Percentiles rank a stretch among this genome's conserved stretches.
phyloP scores from a whole-genome alignment of 768 basidiomycete genomes.

The Arthromyces matolae region DNA sequence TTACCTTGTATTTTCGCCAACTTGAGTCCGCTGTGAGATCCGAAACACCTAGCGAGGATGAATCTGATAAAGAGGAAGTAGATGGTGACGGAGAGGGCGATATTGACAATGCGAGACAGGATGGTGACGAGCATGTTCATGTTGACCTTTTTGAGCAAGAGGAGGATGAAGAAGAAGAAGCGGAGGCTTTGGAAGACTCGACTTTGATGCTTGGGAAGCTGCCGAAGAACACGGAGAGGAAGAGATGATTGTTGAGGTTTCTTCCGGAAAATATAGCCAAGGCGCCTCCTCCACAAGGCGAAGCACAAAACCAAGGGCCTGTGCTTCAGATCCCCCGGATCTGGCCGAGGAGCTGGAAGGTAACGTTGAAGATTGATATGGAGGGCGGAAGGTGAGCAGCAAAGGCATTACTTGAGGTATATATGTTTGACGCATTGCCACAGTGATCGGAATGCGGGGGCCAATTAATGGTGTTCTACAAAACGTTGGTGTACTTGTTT shows the following conservation, averaged over 20 bases:
- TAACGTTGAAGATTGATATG: constrained; percentile 83
- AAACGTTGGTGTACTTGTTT: constrained; percentile 50
- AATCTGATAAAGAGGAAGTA: constrained; percentile 35
- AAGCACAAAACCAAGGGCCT: constrained; percentile 3
- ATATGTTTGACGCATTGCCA: neutral
- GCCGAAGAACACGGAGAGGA: constrained; percentile 15
- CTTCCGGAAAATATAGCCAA: constrained; percentile 17
- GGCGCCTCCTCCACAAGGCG: constrained; percentile 5
- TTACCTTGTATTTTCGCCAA: constrained; percentile 10
- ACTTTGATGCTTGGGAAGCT: constrained; percentile 16
- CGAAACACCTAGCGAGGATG: constrained; percentile 9
- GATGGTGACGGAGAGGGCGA: constrained; percentile 32
- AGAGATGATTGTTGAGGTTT: neutral
- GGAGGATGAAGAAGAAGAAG: constrained; percentile 23
- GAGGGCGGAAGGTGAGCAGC: constrained; percentile 76
- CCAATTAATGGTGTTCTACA: constrained; percentile 80
- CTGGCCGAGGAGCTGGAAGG: constrained; percentile 55
- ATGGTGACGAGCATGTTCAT: constrained; percentile 2
- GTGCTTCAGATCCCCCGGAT: constrained; percentile 29
- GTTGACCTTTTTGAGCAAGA: constrained; percentile 10
- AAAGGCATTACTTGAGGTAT: constrained; percentile 20
- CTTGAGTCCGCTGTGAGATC: neutral
- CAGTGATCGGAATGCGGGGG: constrained; percentile 89
- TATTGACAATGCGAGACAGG: constrained; percentile 2
- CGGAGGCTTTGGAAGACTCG: constrained; percentile 28